Evolutionary conservation across 768 basidiomycete genomes (phyloP).

Genomic region (Pisolithus orientalis): DNA sequence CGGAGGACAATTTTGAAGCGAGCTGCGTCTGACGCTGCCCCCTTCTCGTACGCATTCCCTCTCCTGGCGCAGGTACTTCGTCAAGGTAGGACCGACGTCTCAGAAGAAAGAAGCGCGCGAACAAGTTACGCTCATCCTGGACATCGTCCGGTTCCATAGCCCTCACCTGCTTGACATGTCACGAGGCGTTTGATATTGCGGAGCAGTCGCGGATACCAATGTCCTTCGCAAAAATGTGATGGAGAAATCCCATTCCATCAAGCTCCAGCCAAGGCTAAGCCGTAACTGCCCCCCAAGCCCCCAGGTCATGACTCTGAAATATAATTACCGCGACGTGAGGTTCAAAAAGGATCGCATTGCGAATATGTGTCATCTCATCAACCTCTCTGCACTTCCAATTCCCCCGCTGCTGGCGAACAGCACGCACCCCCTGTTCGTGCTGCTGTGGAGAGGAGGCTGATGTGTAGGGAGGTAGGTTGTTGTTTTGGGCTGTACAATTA

Average conservation of each 20-base stretch:
- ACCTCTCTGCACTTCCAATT: too few species aligned
- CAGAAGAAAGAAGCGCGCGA: slow-evolving; percentile 58
- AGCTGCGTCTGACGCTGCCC: slow-evolving; percentile 74
- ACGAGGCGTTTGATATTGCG: background rate
- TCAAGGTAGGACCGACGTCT: slow-evolving; percentile 58
- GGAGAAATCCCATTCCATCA: slow-evolving; percentile 56
- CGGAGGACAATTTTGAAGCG: slow-evolving; percentile 78
- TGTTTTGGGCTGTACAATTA: too few species aligned
- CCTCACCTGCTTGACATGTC: background rate
- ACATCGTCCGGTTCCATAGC: slow-evolving; percentile 31
- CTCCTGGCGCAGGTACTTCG: slow-evolving; percentile 63
- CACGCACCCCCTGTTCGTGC: too few species aligned
- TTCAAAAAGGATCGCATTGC: too few species aligned
- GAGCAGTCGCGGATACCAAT: slow-evolving; percentile 54
- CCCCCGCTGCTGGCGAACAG: too few species aligned
- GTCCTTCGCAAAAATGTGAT: slow-evolving; percentile 75
- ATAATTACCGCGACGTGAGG: too few species aligned
- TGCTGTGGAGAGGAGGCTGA: too few species aligned
- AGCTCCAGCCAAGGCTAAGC: slow-evolving; percentile 69
- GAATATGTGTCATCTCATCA: too few species aligned
- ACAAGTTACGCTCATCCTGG: slow-evolving; percentile 65
- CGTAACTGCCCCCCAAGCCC: too few species aligned
- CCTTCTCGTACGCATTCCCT: slow-evolving; percentile 77
- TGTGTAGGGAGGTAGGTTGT: too few species aligned
- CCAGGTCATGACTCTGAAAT: too few species aligned